Percentiles rank a stretch among this genome's conserved stretches.
phyloP scores from a whole-genome alignment of 257 asterid genomes.

The Henckelia pumila region DNA sequence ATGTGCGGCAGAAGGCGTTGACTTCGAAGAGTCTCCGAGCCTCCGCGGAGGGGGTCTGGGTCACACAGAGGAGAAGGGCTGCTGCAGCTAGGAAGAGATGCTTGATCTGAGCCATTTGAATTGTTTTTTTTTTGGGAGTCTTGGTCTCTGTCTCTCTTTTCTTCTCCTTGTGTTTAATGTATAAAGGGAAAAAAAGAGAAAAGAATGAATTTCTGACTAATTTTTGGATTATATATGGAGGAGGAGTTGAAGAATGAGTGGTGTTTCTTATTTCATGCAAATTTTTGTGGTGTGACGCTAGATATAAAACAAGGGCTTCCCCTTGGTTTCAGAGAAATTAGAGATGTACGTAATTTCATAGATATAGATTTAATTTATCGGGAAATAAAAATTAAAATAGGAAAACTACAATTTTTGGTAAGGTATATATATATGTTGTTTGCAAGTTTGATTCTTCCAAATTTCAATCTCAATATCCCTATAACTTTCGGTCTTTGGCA shows the following conservation, averaged over 20 bases:
- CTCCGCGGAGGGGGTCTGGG: conserved; percentile 17
- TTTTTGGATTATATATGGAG: background rate
- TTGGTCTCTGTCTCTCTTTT: background rate
- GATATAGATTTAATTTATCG: no score
- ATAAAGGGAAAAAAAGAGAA: background rate
- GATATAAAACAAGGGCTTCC: background rate
- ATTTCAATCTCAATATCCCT: no score
- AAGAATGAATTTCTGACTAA: background rate
- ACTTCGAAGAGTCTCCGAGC: conserved; percentile 32
- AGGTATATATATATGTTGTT: no score
- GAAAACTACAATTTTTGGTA: no score
- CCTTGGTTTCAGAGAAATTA: background rate
- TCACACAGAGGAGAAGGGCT: conserved; percentile 22
- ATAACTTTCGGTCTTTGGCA: no score
- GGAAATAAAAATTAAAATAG: no score
- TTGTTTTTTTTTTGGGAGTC: background rate
- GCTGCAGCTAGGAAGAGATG: conserved; percentile 22
- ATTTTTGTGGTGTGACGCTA: background rate
- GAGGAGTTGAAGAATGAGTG: background rate
- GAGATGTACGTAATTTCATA: background rate
- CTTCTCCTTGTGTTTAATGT: background rate
- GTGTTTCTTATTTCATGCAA: background rate
- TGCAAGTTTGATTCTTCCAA: no score
- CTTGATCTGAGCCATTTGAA: conserved; percentile 25
- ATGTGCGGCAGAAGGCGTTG: conserved; percentile 43